A percentile compares a stretch with the other conserved stretches of the same genome.
Conservation (phyloP, 1,284 basidiomycete genomes). For the Omphalotus olearius region DNA sequence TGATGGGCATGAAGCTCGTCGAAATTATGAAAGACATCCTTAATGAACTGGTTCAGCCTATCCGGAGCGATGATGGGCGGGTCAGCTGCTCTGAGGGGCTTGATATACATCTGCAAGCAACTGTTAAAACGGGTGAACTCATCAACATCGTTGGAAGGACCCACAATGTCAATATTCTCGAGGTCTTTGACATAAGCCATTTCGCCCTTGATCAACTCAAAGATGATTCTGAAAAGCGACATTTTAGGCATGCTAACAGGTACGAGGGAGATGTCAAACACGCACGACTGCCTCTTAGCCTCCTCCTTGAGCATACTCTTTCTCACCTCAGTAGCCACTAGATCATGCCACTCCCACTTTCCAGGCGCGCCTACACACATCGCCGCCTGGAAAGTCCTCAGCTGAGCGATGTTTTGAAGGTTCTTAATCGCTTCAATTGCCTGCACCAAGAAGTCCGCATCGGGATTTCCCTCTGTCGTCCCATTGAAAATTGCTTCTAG, state of each 20-base stretch:
- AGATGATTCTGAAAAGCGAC: conserved; percentile 65
- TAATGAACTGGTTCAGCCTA: conserved; percentile 74
- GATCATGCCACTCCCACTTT: conserved; percentile 85
- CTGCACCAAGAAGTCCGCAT: conserved; percentile 72
- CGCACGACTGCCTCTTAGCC: conserved; percentile 86
- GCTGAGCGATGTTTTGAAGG: conserved; percentile 70
- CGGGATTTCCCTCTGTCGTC: conserved; percentile 74
- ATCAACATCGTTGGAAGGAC: conserved; percentile 9
- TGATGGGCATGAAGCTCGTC: conserved; percentile 75
- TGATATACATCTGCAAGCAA: conserved; percentile 63
- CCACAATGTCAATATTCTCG: conserved; percentile 80
- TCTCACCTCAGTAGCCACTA: conserved; percentile 69
- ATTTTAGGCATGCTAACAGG: conserved; percentile 4
- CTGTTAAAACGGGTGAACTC: conserved; percentile 5
- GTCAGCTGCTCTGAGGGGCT: conserved; percentile 67
- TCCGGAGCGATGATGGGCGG: conserved; percentile 76
- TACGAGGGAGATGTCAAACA: conserved; percentile 16
- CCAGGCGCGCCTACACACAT: conserved; percentile 73
- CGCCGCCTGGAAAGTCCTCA: conserved; percentile 82
- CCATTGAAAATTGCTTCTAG: conserved; percentile 84
- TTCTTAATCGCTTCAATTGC: conserved; percentile 76
- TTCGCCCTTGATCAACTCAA: conserved; percentile 94
- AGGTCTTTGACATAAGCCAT: conserved; percentile 94
- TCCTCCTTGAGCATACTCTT: conserved; percentile 72
- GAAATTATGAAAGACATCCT: conserved; percentile 90